A percentile compares a stretch with the other conserved stretches of the same genome.
Conservation (phyloP, 2,329 filamentous ascomycete species). For the Exophiala xenobiotica region DNA sequence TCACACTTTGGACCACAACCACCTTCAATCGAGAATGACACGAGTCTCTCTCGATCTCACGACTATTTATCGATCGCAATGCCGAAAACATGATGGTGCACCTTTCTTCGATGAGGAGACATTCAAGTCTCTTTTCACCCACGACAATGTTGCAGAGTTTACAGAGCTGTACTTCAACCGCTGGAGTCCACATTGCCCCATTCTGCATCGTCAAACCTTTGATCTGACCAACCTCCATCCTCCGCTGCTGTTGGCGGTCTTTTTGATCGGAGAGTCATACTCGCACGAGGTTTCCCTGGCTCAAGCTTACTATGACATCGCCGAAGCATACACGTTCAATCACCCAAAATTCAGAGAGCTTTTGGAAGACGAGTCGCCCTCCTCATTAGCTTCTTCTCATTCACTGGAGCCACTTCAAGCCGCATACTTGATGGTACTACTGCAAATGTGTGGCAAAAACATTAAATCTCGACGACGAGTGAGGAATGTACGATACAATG, state of each 20-base stretch:
- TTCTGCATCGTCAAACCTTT: slow-evolving; percentile 4
- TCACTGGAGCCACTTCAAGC: slow-evolving; percentile 2
- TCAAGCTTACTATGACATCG: slow-evolving; percentile 6
- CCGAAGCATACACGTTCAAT: slow-evolving; percentile 3
- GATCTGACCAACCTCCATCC: not conserved
- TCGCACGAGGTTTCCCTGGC: not conserved
- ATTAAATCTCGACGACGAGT: slow-evolving; percentile 1
- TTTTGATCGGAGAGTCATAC: slow-evolving; percentile 3
- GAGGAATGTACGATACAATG: slow-evolving; percentile 1
- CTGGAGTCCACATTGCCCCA: slow-evolving; percentile 6
- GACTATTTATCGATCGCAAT: not conserved
- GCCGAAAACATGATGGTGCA: not conserved
- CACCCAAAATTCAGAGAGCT: slow-evolving; percentile 1
- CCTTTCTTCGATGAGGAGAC: not conserved
- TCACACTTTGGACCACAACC: not conserved
- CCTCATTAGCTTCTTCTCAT: not conserved
- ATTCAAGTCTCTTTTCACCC: not conserved
- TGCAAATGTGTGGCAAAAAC: slow-evolving; percentile 3
- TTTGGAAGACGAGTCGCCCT: not conserved
- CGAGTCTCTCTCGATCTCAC: not conserved
- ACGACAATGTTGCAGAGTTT: not conserved
- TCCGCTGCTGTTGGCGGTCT: slow-evolving; percentile 3
- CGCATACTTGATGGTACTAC: slow-evolving; percentile 3
- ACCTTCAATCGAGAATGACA: not conserved
- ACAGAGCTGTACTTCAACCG: not conserved